Conservation (phyloP, 208 protist genomes). For the Crithidia sp. region DNA sequence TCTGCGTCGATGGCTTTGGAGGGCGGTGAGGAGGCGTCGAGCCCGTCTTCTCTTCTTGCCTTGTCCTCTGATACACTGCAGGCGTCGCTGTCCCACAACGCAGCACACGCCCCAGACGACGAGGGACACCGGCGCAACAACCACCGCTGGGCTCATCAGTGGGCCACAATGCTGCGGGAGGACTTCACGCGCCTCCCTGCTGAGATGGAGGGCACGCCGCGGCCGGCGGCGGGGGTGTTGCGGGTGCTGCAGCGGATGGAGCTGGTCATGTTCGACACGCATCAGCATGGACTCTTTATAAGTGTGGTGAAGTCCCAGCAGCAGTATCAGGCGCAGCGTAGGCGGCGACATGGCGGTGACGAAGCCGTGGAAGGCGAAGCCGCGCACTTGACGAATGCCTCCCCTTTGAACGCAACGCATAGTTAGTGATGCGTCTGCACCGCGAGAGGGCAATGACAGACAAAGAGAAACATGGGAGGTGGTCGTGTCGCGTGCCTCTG, state of each 20-base stretch:
- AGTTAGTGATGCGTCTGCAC: too few species aligned
- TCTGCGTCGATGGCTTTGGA: neutral
- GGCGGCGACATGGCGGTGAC: too few species aligned
- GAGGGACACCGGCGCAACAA: slow-evolving; percentile 27
- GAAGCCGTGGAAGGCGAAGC: too few species aligned
- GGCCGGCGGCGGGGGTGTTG: slow-evolving; percentile 23
- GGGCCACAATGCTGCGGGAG: slow-evolving; percentile 44
- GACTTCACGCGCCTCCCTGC: slow-evolving; percentile 41
- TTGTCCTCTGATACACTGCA: neutral
- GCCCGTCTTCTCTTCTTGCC: neutral
- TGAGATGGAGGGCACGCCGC: slow-evolving; percentile 48
- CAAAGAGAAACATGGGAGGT: slow-evolving; percentile 6
- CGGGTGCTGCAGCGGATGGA: slow-evolving; percentile 58
- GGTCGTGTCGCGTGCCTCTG: slow-evolving; percentile 26
- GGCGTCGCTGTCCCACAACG: slow-evolving; percentile 7
- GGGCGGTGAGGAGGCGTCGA: neutral
- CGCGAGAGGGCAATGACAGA: too few species aligned
- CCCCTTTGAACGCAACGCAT: too few species aligned
- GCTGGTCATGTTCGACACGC: slow-evolving; percentile 46
- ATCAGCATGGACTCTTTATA: slow-evolving; percentile 50
- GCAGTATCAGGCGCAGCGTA: slow-evolving; percentile 4
- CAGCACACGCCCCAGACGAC: slow-evolving; percentile 22
- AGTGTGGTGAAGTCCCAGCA: slow-evolving; percentile 40
- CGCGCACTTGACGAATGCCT: too few species aligned
- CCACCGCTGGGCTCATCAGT: slow-evolving; percentile 32